A percentile compares a stretch with the other conserved stretches of the same genome.
phyloP scores from a whole-genome alignment of 2,329 filamentous ascomycete species.

The Venturia carpophila region DNA sequence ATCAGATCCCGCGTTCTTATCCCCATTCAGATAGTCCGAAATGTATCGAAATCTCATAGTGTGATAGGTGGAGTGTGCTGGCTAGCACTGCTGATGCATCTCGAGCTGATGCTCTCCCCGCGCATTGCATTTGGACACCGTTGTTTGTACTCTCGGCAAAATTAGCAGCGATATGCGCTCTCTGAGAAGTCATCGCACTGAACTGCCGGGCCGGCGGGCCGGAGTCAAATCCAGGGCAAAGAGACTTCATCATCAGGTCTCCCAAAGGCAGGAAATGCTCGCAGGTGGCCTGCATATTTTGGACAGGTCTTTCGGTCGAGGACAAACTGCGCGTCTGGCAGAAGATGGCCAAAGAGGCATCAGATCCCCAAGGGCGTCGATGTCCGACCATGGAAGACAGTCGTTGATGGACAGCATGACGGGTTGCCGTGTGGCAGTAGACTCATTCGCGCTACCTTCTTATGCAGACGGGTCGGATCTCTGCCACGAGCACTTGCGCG shows the following conservation, averaged over 20 bases:
- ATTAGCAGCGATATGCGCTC: background rate
- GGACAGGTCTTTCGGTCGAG: background rate
- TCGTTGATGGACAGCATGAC: no score
- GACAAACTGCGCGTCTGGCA: background rate
- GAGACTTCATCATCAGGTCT: background rate
- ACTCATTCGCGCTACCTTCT: no score
- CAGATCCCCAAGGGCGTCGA: background rate
- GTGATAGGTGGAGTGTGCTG: background rate
- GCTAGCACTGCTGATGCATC: no score
- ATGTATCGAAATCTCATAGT: background rate
- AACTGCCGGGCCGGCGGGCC: background rate
- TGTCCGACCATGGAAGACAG: background rate
- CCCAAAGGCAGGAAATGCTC: background rate
- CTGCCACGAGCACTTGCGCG: no score
- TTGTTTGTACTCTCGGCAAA: background rate
- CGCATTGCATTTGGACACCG: background rate
- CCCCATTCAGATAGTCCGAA: background rate
- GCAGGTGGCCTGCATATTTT: background rate
- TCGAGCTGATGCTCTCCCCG: background rate
- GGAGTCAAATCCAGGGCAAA: background rate
- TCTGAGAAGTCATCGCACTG: background rate
- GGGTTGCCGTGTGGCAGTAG: no score
- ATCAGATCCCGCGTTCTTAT: background rate
- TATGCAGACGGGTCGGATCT: no score
- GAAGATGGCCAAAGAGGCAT: background rate